These are phyloP conservation scores for Cyclotella distinguenda DNA, from an alignment of 108 stramenopile genomes.

Conservation along the genomic window DNA sequence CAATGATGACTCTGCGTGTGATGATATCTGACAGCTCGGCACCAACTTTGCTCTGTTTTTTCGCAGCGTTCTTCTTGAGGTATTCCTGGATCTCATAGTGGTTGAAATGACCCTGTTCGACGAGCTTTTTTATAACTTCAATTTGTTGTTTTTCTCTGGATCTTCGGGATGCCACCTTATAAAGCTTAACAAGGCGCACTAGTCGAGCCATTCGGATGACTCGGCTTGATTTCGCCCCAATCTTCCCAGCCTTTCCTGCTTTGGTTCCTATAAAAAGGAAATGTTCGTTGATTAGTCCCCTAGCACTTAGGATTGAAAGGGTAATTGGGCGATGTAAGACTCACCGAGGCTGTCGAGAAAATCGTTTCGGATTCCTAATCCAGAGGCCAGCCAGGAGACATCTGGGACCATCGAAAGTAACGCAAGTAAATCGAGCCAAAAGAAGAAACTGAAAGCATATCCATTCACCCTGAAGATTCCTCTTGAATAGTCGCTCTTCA, in stretches of 20 bases:
- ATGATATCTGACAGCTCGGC: conserved; percentile 72
- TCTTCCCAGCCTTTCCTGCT: conserved; percentile 52
- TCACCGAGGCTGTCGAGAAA: conserved; percentile 37
- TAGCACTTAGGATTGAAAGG: neutral
- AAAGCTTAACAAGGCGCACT: conserved; percentile 73
- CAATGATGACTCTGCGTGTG: conserved; percentile 64
- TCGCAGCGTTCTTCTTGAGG: conserved; percentile 41
- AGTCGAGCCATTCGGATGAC: conserved; percentile 71
- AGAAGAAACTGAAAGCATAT: conserved; percentile 68
- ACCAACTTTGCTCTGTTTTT: conserved; percentile 67
- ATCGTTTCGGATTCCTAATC: conserved; percentile 24
- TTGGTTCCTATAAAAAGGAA: conserved; percentile 18
- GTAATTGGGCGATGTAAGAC: neutral
- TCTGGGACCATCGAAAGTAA: conserved; percentile 65
- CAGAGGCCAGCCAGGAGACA: conserved; percentile 55
- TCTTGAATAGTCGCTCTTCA: conserved; percentile 51
- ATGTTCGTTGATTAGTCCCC: neutral
- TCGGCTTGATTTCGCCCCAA: conserved; percentile 53
- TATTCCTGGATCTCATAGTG: conserved; percentile 47
- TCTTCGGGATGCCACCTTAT: conserved; percentile 60
- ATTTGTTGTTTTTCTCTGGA: conserved; percentile 47
- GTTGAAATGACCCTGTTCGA: conserved; percentile 47
- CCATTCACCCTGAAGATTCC: conserved; percentile 42
- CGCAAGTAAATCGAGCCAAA: conserved; percentile 71
- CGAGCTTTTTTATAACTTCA: conserved; percentile 42